These are phyloP conservation scores for Ustilago loliicola DNA, from an alignment of 1,284 basidiomycete species.

Conservation along the genomic window DNA sequence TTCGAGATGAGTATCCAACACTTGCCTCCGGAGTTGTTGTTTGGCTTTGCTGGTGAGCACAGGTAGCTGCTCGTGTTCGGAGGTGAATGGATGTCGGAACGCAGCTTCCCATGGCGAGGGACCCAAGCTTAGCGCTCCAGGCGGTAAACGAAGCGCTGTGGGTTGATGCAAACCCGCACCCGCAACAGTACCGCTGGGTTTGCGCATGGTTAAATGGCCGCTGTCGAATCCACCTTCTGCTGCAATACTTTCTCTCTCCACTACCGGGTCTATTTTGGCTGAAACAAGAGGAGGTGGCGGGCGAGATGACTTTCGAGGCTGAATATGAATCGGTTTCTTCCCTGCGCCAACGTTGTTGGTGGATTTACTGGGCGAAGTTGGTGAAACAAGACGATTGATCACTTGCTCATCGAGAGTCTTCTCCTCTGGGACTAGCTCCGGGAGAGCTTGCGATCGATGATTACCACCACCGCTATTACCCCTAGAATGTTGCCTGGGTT, in stretches of 20 bases:
- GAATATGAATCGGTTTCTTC: constrained; percentile 9
- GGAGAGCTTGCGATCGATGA: neutral
- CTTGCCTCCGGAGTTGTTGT: constrained; percentile 10
- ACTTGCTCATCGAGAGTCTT: neutral
- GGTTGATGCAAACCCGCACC: constrained; percentile 9
- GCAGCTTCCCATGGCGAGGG: constrained; percentile 26
- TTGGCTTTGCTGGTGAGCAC: constrained; percentile 20
- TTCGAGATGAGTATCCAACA: constrained; percentile 30
- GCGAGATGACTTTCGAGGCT: constrained; percentile 24
- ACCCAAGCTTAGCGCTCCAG: constrained; percentile 30
- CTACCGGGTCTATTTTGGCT: constrained; percentile 9
- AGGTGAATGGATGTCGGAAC: constrained; percentile 35
- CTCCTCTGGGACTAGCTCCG: neutral
- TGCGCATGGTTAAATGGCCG: constrained; percentile 4
- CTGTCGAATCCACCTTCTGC: constrained; percentile 9
- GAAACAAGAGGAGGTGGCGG: neutral
- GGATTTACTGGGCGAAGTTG: neutral
- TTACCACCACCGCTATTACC: neutral
- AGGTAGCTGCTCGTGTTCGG: constrained; percentile 4
- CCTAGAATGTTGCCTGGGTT: neutral
- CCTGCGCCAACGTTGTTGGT: neutral
- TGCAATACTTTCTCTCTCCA: constrained; percentile 12
- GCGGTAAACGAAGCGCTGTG: constrained; percentile 7
- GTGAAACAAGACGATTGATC: neutral
- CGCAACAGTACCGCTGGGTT: neutral